Percentiles rank a stretch among this genome's conserved stretches.
phyloP scores from a whole-genome alignment of 441 rosid genomes.

The Gossypium gossypioides region DNA sequence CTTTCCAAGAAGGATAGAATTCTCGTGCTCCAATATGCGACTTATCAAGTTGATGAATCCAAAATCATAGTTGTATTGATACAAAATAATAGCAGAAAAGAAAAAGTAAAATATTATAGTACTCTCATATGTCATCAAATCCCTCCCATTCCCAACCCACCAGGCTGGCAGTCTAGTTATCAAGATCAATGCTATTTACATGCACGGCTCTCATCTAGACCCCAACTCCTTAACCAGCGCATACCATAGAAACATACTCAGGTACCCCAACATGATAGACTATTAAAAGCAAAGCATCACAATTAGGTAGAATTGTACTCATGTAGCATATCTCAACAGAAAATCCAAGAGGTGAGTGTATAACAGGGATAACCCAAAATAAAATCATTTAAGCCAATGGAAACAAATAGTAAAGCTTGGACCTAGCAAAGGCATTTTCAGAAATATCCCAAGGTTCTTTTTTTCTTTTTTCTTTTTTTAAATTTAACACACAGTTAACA shows the following conservation, averaged over 20 bases:
- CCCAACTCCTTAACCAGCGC: neutral
- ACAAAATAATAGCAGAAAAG: neutral
- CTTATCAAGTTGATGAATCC: neutral
- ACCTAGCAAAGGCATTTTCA: neutral
- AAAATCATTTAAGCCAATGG: neutral
- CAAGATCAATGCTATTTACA: neutral
- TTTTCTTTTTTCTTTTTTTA: neutral
- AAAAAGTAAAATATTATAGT: neutral
- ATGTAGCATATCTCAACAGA: neutral
- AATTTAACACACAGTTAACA: constrained; percentile 7
- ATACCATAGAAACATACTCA: neutral
- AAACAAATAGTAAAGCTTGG: constrained; percentile 1
- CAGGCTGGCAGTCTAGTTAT: neutral
- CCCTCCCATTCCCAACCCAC: neutral
- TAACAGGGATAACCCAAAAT: neutral
- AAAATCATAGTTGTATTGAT: neutral
- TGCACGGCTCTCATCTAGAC: neutral
- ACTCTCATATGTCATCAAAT: neutral
- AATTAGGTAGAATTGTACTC: neutral
- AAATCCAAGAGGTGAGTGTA: neutral
- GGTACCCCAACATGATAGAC: neutral
- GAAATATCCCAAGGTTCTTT: neutral
- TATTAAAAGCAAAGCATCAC: neutral
- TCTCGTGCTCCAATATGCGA: neutral
- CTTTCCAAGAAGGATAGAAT: neutral